Base-by-base conservation (phyloP, 2,329 filamentous ascomycete genomes). In the Phyllachora maydis region DNA sequence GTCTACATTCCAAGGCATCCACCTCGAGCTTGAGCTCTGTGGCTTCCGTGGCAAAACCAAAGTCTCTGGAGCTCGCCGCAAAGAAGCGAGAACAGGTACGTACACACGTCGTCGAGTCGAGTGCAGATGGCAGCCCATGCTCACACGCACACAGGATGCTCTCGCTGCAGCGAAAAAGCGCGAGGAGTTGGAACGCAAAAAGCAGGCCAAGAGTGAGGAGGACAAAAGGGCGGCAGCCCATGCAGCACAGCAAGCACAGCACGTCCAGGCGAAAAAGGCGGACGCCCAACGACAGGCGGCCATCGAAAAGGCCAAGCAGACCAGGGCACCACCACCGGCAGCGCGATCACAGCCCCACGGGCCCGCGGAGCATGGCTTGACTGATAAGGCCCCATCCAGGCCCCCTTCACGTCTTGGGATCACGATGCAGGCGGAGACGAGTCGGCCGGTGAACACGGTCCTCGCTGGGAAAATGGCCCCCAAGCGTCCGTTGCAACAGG, bases 151-250 rank as follows among this genome's bases (percentile, higher is more conserved):
- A 6, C 19, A 71, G 41, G 82, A 91, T 36, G 79, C 90, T 40
- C 67, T 70, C 22, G 77, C 82, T 32, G 66, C 68, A 9, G 71
- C 82, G 37, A 67, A 72, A 23, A 85, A 79, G 39, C 70, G 72
- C 6, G 77, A 90, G 11, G 70, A 74, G 23, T 59, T 65, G 30
- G 66, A 73, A 26, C 52, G 62, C 30, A 54, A 61, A 32, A 54
- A 54, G 14, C 64, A 64, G 26, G 57, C 64, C 25, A 71, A 79
- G 32, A 63, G 58, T 32, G 59, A 66, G 33, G 58, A 64, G 31
- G 65, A 71, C 27, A 59, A 62, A 13, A 65, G 66, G 31, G 58
- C 65, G 32, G 56, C 57, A 6, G 52, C 40, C 6, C 33, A 37
- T 4, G 44, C 52, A 20, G 58, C 64, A 10, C 71, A 78, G 34